Conservation (phyloP, 257 asterid genomes). For the Leptodermis oblonga region DNA sequence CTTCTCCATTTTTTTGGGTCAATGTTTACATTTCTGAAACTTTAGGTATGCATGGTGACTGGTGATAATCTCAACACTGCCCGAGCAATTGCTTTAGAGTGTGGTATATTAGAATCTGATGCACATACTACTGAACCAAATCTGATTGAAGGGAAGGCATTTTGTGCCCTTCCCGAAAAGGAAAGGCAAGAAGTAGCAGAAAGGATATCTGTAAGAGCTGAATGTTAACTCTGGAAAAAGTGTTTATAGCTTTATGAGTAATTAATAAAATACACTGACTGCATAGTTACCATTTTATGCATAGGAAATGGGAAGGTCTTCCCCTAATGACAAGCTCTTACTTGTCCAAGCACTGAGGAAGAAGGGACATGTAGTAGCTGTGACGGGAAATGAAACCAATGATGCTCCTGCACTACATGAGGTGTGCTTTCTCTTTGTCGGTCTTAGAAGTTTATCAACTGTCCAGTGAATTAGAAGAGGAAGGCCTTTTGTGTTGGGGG, state of each 20-base stretch:
- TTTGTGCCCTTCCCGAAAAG: constrained; percentile 57
- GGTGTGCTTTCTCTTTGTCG: constrained; percentile 38
- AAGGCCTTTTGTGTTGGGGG: too few relatives aligned
- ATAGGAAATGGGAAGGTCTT: constrained; percentile 98
- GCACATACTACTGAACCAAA: constrained; percentile 77
- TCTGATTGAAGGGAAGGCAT: constrained; percentile 83
- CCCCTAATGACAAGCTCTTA: constrained; percentile 91
- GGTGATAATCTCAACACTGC: constrained; percentile 96
- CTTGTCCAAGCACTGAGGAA: constrained; percentile 95
- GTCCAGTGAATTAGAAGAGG: background rate
- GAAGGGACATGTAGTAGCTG: constrained; percentile 93
- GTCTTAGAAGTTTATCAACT: background rate
- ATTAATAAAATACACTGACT: background rate
- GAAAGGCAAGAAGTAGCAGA: constrained; percentile 71
- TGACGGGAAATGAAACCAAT: constrained; percentile 97
- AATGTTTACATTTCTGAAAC: background rate
- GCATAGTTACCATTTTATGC: background rate
- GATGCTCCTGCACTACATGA: constrained; percentile 99
- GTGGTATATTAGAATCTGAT: constrained; percentile 77
- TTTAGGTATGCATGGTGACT: constrained; percentile 96
- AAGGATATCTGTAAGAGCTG: constrained; percentile 69
- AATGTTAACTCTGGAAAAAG: constrained; percentile 1
- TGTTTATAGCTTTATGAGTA: too few relatives aligned
- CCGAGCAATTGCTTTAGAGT: constrained; percentile 87
- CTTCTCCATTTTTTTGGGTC: too few relatives aligned